Conservation (phyloP, 148 eudicot genomes). For the Chenopodium suecicum region DNA sequence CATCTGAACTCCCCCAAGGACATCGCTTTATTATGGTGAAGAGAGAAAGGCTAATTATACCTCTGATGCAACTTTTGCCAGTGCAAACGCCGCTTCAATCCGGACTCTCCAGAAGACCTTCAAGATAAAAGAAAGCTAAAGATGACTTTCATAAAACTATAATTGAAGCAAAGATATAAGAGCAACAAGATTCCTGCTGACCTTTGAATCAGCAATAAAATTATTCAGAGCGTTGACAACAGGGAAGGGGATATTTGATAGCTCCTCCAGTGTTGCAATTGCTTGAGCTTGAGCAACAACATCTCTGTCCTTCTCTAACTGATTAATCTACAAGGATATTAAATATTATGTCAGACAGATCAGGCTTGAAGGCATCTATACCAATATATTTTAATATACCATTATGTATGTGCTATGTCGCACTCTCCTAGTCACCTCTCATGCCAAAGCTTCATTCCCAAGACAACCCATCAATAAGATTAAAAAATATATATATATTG, state of each 20-base stretch:
- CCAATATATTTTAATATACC: no score
- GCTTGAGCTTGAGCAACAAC: conserved; percentile 98
- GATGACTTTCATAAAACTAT: conserved; percentile 1
- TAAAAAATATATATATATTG: no score
- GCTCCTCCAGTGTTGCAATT: conserved; percentile 60
- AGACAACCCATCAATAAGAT: no score
- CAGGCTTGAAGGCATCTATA: background rate
- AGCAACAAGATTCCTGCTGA: conserved; percentile 18
- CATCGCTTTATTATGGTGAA: background rate
- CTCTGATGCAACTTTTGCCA: conserved; percentile 85
- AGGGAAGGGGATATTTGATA: conserved; percentile 70
- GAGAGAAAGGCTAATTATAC: conserved; percentile 37
- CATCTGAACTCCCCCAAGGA: background rate
- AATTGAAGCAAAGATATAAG: background rate
- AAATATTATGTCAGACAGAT: background rate
- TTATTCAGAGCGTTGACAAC: conserved; percentile 69
- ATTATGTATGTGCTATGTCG: no score
- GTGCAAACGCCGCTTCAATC: conserved; percentile 88
- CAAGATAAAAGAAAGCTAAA: conserved; percentile 10
- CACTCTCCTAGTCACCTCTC: no score
- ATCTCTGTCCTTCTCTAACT: conserved; percentile 95
- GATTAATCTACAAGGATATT: conserved; percentile 63
- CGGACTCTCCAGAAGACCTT: conserved; percentile 97
- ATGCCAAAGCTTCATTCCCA: no score
- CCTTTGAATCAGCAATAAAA: conserved; percentile 80